Conservation (phyloP, 345 rosid species). For the Diplotaxis tenuifolia region DNA sequence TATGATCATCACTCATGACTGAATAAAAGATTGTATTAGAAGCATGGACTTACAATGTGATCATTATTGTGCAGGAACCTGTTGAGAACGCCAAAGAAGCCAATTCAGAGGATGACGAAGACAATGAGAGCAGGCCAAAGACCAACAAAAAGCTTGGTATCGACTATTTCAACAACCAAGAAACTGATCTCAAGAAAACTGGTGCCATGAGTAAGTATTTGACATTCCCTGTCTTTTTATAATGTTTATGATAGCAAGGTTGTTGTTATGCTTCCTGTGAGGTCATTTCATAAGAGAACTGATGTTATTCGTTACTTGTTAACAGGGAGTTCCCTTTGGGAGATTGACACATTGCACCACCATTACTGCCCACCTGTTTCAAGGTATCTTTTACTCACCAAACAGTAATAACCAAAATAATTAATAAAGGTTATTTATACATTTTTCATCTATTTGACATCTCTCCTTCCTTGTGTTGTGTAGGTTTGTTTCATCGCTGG, state of each 20-base stretch:
- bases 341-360: constrained; percentile 76
- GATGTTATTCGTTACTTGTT: constrained; percentile 7
- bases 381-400: constrained; percentile 47
- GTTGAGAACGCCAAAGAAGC: constrained; percentile 32
- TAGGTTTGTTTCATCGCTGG: constrained; percentile 80
- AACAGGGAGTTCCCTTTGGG: constrained; percentile 95
- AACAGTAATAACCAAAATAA: not conserved
- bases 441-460: not conserved
- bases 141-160: constrained; percentile 47
- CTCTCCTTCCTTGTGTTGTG: constrained; percentile 4
- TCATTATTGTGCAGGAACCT: constrained; percentile 49
- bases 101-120: constrained; percentile 40
- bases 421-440: not conserved
- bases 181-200: constrained; percentile 63
- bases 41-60: not conserved
- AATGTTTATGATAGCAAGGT: not conserved
- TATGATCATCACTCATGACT: not conserved
- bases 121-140: constrained; percentile 33
- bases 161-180: constrained; percentile 64
- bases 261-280: not conserved
- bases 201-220: constrained; percentile 70
- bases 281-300: not conserved
- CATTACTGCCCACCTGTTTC: constrained; percentile 96
- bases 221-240: not conserved
- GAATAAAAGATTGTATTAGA: not conserved